These are phyloP conservation scores for Xylariaceae sp. DNA, from an alignment of 2,329 filamentous ascomycete species.

Conservation along the genomic window DNA sequence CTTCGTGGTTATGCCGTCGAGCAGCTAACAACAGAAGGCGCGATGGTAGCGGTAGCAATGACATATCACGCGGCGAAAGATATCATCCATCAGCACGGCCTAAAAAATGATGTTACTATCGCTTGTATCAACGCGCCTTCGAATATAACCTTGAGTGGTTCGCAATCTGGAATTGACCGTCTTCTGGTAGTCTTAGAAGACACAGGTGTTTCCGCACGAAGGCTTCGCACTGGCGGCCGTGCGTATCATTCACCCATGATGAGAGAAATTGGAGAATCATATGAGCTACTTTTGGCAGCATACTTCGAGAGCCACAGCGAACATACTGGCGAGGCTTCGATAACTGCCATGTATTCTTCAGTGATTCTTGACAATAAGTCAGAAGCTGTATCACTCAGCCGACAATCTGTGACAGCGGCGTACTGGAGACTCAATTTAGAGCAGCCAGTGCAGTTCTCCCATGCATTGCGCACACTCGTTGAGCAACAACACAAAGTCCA, in stretches of 20 bases:
- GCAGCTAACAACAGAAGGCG: conserved; percentile 2
- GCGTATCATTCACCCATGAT: conserved; percentile 21
- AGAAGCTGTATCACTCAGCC: too few species aligned
- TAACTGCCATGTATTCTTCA: too few species aligned
- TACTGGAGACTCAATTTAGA: conserved; percentile 24
- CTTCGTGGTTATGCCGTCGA: conserved; percentile 17
- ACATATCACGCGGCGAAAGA: neutral
- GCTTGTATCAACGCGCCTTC: conserved; percentile 22
- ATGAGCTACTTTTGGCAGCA: conserved; percentile 6
- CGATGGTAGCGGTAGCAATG: conserved; percentile 24
- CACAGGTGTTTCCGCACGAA: neutral
- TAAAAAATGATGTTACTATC: conserved; percentile 2
- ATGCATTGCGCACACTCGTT: neutral
- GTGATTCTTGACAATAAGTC: too few species aligned
- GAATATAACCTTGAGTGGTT: conserved; percentile 18
- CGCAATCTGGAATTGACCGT: neutral
- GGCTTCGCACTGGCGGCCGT: neutral
- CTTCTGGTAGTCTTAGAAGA: neutral
- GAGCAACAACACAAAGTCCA: neutral
- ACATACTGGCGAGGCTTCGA: too few species aligned
- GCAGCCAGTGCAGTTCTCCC: conserved; percentile 10
- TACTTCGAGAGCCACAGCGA: conserved; percentile 5
- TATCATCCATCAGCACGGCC: conserved; percentile 1
- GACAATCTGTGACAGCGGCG: neutral
- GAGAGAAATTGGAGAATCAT: conserved; percentile 14